phyloP scores from a whole-genome alignment of 495 filamentous ascomycete species.

The Hyaloscypha variabilis region DNA sequence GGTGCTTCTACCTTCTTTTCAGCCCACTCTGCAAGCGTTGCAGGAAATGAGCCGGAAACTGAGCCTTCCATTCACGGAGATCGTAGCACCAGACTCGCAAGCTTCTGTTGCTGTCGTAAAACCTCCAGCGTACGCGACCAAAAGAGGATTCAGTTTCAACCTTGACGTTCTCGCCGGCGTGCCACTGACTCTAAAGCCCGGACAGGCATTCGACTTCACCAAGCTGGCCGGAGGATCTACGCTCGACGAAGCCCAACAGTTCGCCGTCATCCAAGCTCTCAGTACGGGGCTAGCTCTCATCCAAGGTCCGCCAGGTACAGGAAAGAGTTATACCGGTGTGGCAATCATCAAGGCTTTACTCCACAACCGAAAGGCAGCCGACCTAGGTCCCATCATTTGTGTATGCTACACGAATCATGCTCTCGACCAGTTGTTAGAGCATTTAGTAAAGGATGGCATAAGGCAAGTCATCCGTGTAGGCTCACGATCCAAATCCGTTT shows the following conservation, averaged over 20 bases:
- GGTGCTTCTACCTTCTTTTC: conserved; percentile 67
- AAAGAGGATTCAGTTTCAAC: conserved; percentile 54
- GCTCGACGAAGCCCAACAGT: conserved; percentile 62
- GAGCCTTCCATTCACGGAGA: conserved; percentile 61
- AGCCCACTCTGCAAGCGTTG: conserved; percentile 65
- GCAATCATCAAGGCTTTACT: conserved; percentile 64
- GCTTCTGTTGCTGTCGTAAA: conserved; percentile 35
- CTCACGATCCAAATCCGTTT: conserved; percentile 62
- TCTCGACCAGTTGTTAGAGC: conserved; percentile 71
- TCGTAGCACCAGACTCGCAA: conserved; percentile 49
- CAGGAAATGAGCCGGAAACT: conserved; percentile 55
- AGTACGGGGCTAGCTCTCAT: conserved; percentile 62
- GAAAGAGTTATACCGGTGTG: conserved; percentile 56
- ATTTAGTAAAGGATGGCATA: conserved; percentile 56
- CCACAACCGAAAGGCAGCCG: too few species aligned
- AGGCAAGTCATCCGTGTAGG: conserved; percentile 72
- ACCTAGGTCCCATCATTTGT: too few species aligned
- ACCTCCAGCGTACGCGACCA: conserved; percentile 56
- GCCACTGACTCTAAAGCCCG: conserved; percentile 38
- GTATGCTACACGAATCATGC: conserved; percentile 75
- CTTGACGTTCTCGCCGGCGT: conserved; percentile 47
- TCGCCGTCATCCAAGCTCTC: conserved; percentile 58
- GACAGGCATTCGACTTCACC: conserved; percentile 42
- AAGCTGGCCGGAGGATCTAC: conserved; percentile 45
- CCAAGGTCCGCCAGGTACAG: conserved; percentile 83